Percentiles rank a stretch among this genome's conserved stretches.
Evolutionary conservation across 768 basidiomycete species (phyloP).

Genomic region (Dictyophora rubrovolvata): DNA sequence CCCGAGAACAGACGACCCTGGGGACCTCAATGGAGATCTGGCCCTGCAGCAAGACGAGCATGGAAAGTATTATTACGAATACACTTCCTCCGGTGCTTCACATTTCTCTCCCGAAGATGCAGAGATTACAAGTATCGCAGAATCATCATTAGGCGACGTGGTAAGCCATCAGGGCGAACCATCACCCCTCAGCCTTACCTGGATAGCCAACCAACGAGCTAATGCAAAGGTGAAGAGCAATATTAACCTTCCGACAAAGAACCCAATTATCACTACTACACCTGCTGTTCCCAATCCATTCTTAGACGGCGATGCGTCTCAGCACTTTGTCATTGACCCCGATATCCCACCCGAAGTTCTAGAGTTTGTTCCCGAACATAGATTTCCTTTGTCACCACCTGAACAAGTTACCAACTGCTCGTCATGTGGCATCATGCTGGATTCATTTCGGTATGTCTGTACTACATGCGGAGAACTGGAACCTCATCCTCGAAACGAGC

Average conservation of each 20-base stretch:
- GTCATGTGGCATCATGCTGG: constrained; percentile 61
- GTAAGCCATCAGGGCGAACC: constrained; percentile 24
- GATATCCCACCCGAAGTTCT: constrained; percentile 43
- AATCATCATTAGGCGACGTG: constrained; percentile 10
- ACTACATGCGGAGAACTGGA: constrained; percentile 75
- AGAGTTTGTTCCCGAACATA: constrained; percentile 25
- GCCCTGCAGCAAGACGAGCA: constrained; percentile 55
- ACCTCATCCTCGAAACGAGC: constrained; percentile 21
- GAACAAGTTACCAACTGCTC: constrained; percentile 73
- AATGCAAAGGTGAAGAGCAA: neutral
- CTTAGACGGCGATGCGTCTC: constrained; percentile 13
- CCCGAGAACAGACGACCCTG: neutral
- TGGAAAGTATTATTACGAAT: constrained; percentile 72
- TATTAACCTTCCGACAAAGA: neutral
- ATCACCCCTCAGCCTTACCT: constrained; percentile 36
- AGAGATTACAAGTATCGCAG: neutral
- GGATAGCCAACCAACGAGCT: constrained; percentile 4
- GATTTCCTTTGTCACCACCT: constrained; percentile 40
- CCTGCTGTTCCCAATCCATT: constrained; percentile 10
- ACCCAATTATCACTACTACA: neutral
- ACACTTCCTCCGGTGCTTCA: constrained; percentile 39
- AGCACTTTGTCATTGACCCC: constrained; percentile 18
- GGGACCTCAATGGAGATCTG: constrained; percentile 45
- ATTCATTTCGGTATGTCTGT: constrained; percentile 85
- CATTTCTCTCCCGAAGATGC: constrained; percentile 26